Evolutionary conservation across 805 yeast species (phyloP), one percentile per base, ranked within the genome.

Genomic region (Cyberlindnera maclurae): DNA sequence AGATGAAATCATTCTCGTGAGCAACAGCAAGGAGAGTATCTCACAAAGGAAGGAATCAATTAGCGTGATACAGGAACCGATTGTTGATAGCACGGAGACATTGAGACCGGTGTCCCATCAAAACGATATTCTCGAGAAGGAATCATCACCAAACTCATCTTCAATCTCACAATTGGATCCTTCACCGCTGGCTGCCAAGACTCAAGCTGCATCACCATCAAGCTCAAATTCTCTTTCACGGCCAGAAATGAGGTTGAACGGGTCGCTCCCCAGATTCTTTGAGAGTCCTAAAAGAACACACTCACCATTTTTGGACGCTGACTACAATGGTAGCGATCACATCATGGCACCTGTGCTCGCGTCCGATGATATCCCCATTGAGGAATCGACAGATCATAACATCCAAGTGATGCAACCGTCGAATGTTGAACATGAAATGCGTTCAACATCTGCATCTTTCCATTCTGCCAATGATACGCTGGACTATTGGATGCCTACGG

Each of bases 331-430:
- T 2, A 17, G 40, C 9, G 55, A 50, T 33, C 35, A 38, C 9
- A 45, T 52, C 13, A 20, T 20, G 8, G 40, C 22, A 4, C 4
- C 36, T 11, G 13, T 40, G 1, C 36, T 45, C 17, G 44, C 37
- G 0, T 32, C 45, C 3, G 46, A 49, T 33, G 59, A 54, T 31
- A 49, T 24, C 10, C 59, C 59, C n/a, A 44, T 54, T 13, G 59
- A 52, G 39, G 59, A 54, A 26, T 53, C 58, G 15, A 55, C 58
- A 3, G 56, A 52, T 35, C 55, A 55, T 34, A 52, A 51, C 33
- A 52, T 54, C 20, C 34, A 40, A 6, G 3, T 40, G 9, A 12
- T 34, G 1, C 22, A 36, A 10, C 15, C 43, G 11, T 16, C 33
- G 12, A 12, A 29, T n/a, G 31, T 12, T 3, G 10, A 22, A n/a